Conservation (phyloP, 1,284 basidiomycete genomes). For the Trametes hirsuta region DNA sequence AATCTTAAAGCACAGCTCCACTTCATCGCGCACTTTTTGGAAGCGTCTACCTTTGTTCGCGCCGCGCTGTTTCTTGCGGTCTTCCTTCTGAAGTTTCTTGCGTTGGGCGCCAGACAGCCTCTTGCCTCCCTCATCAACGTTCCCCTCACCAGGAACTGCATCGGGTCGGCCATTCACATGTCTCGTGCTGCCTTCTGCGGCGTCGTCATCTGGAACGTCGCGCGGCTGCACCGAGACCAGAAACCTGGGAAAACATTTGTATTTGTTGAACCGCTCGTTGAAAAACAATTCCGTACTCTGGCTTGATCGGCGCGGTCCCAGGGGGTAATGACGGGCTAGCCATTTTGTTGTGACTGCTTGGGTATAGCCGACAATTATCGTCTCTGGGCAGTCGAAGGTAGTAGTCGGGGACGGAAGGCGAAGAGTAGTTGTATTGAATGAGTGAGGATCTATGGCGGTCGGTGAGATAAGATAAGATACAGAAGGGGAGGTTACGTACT, state of each 20-base stretch:
- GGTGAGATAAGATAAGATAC: too few species aligned
- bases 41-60: slow-evolving; percentile 81
- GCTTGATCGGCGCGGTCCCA: slow-evolving; percentile 76
- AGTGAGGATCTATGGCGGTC: too few species aligned
- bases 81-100: slow-evolving; percentile 55
- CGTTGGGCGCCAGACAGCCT: slow-evolving; percentile 39
- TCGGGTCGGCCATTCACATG: slow-evolving; percentile 36
- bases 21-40: slow-evolving; percentile 70
- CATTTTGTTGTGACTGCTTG: background rate
- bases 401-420: too few species aligned
- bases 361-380: background rate
- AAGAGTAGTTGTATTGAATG: too few species aligned
- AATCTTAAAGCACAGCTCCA: slow-evolving; percentile 76
- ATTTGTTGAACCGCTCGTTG: background rate
- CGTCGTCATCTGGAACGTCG: slow-evolving; percentile 71
- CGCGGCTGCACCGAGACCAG: slow-evolving; percentile 48
- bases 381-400: background rate
- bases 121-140: slow-evolving; percentile 25
- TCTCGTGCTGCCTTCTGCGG: slow-evolving; percentile 67
- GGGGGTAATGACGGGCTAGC: slow-evolving; percentile 30
- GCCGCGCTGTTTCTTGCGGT: slow-evolving; percentile 75
- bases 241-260: slow-evolving; percentile 48
- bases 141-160: slow-evolving; percentile 34
- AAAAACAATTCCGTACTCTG: slow-evolving; percentile 55
- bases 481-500: too few species aligned